Evolutionary conservation across 2,329 filamentous ascomycete species (phyloP).

Genomic region (Microdochium trichocladiopsis): DNA sequence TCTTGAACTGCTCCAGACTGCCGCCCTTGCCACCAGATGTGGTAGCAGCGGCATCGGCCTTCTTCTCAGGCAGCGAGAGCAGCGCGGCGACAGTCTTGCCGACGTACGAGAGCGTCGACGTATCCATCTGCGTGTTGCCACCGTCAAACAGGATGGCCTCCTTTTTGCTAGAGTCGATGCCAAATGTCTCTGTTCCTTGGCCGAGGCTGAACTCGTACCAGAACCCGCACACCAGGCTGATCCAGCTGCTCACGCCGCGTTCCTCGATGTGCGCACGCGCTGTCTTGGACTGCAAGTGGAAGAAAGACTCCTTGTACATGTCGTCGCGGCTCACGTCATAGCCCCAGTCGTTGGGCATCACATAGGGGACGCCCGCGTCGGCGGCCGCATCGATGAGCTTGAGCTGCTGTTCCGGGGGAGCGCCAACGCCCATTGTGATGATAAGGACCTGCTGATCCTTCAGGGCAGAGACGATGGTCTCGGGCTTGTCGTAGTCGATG

Average conservation of each 20-base stretch:
- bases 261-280: slow-evolving; percentile 26
- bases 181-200: slow-evolving; percentile 22
- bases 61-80: slow-evolving; percentile 33
- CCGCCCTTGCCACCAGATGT: slow-evolving; percentile 24
- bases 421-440: slow-evolving; percentile 38
- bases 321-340: slow-evolving; percentile 26
- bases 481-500: slow-evolving; percentile 33
- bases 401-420: slow-evolving; percentile 34
- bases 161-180: slow-evolving; percentile 36
- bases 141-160: slow-evolving; percentile 39
- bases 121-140: slow-evolving; percentile 45
- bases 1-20: slow-evolving; percentile 35
- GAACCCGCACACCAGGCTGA: slow-evolving; percentile 33
- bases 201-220: slow-evolving; percentile 46
- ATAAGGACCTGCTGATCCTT: slow-evolving; percentile 46
- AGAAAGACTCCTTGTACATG: slow-evolving; percentile 21
- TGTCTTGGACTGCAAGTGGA: slow-evolving; percentile 10
- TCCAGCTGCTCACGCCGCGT: slow-evolving; percentile 26
- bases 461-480: slow-evolving; percentile 38
- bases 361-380: slow-evolving; percentile 42
- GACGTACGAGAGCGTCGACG: slow-evolving; percentile 51
- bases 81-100: slow-evolving; percentile 42
- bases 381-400: slow-evolving; percentile 46
- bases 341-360: slow-evolving; percentile 45
- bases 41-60: slow-evolving; percentile 20